Evolutionary conservation across 2,329 filamentous ascomycete species (phyloP).

Genomic region (Cladosporium colombiae): DNA sequence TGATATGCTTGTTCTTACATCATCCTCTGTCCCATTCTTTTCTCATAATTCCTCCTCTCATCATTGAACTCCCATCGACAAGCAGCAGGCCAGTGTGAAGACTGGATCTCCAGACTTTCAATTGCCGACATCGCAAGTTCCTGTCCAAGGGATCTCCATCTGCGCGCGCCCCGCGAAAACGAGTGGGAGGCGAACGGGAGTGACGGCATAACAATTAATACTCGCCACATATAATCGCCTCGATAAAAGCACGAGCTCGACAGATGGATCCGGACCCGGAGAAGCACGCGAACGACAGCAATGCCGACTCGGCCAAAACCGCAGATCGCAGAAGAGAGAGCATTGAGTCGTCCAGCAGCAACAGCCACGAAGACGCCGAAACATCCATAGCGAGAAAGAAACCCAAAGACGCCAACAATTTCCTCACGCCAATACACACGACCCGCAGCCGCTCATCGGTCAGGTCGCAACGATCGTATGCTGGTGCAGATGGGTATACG

Average conservation of each 20-base stretch:
- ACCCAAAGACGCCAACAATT: neutral
- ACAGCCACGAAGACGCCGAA: constrained; percentile 1
- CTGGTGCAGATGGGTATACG: constrained; percentile 34
- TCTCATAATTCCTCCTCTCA: neutral
- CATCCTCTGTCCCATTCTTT: neutral
- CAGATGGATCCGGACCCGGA: constrained; percentile 8
- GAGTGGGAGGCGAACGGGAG: neutral
- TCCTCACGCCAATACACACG: constrained; percentile 20
- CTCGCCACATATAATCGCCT: neutral
- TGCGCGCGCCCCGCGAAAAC: neutral
- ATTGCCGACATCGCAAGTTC: neutral
- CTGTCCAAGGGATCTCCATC: too few relatives aligned
- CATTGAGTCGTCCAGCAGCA: constrained; percentile 3
- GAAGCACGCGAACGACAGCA: neutral
- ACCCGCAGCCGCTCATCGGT: constrained; percentile 32
- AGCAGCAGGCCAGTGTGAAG: too few relatives aligned
- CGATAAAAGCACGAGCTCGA: neutral
- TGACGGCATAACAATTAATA: neutral
- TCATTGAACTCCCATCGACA: neutral
- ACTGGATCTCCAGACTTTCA: neutral
- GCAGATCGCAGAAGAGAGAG: neutral
- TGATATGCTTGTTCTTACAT: neutral
- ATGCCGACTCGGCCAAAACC: neutral
- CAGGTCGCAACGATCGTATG: constrained; percentile 32
- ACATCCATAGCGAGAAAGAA: constrained; percentile 15